Evolutionary conservation across 495 filamentous ascomycete genomes (phyloP), one percentile per base, ranked within the genome.

Genomic region (Podospora tetraspora): DNA sequence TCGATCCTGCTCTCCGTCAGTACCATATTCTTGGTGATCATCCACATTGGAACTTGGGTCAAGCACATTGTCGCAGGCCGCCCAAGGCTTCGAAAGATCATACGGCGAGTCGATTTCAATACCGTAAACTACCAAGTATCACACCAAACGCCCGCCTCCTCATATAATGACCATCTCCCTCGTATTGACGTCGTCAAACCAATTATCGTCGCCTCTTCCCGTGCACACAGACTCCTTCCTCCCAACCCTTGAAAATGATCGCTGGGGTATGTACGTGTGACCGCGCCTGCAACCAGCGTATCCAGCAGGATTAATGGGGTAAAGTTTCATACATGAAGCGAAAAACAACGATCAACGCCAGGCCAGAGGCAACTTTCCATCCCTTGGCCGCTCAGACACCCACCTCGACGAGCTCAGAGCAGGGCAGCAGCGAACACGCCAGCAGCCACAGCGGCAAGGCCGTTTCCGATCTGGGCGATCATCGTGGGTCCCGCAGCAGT

Each of bases 351-450:
- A 66, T 68, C 71, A 72, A 68, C 68, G 70, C 71, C 65, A 66
- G 43, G 43, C 43, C 58, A 52, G 63, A n/a, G 25, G 52, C 52
- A 25, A 61, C 57, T 60, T 7, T 24, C 56, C 10, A 21, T 57
- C 64, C 61, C 66, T 57, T 3, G 25, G 8, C 21, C 16, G 4
- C n/a, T n/a, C 22, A 23, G 56, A 68, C 59, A 16, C 13, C 24
- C 43, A 6, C 22, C 29, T 52, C 21, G 24, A 19, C 22, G 60
- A 25, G 59, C 59, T 71, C 69, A 78, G 65, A 79, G 73, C 64
- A 79, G 69, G 24, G 72, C 74, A 60, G 73, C 76, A 57, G 77
- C 77, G 43, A 79, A 70, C 22, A 79, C 73, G 52, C 77, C 77
- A 16, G 72, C 76, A 43, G 76, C 77, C 27, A 76, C 65, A 16